phyloP scores from a whole-genome alignment of 805 yeast species.

The Cephaloascus fragrans region DNA sequence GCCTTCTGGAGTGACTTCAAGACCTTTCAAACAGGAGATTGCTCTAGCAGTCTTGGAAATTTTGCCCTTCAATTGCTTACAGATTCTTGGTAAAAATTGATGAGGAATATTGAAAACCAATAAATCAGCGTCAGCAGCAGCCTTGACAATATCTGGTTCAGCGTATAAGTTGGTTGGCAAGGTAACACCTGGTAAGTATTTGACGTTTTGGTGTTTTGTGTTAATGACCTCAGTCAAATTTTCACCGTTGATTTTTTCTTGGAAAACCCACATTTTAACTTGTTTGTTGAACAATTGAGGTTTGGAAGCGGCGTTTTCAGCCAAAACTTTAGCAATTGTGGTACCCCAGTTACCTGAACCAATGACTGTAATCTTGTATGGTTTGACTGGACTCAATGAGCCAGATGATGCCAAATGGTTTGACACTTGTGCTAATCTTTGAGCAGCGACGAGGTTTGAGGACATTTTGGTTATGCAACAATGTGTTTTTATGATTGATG shows the following conservation, averaged over 20 bases:
- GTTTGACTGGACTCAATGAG: constrained; percentile 3
- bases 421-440: background rate
- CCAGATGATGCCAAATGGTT: background rate
- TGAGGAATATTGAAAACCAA: constrained; percentile 35
- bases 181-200: constrained; percentile 30
- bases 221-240: constrained; percentile 34
- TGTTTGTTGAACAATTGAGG: constrained; percentile 25
- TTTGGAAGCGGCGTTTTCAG: constrained; percentile 30
- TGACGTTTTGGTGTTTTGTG: constrained; percentile 31
- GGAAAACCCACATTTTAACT: constrained; percentile 37
- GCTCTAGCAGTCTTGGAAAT: constrained; percentile 27
- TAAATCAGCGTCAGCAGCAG: constrained; percentile 31
- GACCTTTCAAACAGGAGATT: constrained; percentile 35
- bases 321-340: constrained; percentile 33
- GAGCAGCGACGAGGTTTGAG: constrained; percentile 1
- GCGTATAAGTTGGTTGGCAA: constrained; percentile 32
- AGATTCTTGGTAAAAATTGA: constrained; percentile 30
- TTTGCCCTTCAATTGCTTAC: constrained; percentile 28
- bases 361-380: constrained; percentile 28
- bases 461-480: constrained; percentile 2
- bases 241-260: constrained; percentile 28
- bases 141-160: constrained; percentile 24
- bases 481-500: no score
- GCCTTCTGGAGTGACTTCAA: constrained; percentile 32
- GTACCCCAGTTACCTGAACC: constrained; percentile 42